Evolutionary conservation across 306 rosid species (phyloP).

Genomic region (Biancaea sappan): DNA sequence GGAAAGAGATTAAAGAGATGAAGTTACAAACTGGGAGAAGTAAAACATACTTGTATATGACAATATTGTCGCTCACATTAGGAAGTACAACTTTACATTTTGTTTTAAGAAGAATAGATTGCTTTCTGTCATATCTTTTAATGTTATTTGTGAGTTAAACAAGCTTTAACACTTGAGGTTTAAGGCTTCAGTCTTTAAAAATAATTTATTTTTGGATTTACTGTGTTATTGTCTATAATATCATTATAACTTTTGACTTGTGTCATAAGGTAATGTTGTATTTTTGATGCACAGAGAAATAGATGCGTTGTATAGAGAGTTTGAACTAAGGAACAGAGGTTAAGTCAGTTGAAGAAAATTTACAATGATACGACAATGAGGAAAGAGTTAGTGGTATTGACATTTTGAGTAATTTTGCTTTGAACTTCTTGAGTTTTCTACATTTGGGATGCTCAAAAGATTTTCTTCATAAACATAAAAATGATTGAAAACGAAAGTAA

Average conservation of each 20-base stretch:
- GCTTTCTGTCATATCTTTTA: conserved; percentile 10
- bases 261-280: conserved; percentile 10
- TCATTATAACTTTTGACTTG: neutral
- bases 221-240: neutral
- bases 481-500: conserved; percentile 75
- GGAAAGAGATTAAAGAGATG: conserved; percentile 77
- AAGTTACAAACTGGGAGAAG: conserved; percentile 38
- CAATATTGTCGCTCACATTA: conserved; percentile 49
- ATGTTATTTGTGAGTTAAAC: conserved; percentile 6
- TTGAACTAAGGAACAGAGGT: conserved; percentile 74
- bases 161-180: neutral
- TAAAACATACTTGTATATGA: conserved; percentile 35
- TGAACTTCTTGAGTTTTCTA: neutral
- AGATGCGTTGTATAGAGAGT: conserved; percentile 54
- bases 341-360: conserved; percentile 62
- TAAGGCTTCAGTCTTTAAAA: neutral
- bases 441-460: conserved; percentile 21
- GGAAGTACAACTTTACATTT: conserved; percentile 51
- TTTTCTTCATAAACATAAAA: conserved; percentile 40
- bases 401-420: conserved; percentile 9
- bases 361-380: conserved; percentile 71
- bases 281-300: conserved; percentile 51
- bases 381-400: conserved; percentile 75
- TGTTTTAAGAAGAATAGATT: neutral
- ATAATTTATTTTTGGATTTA: neutral